Percentiles rank a stretch among this genome's conserved stretches.
Conservation (phyloP, 148 eudicot genomes). For the Amaranthus cruentus region DNA sequence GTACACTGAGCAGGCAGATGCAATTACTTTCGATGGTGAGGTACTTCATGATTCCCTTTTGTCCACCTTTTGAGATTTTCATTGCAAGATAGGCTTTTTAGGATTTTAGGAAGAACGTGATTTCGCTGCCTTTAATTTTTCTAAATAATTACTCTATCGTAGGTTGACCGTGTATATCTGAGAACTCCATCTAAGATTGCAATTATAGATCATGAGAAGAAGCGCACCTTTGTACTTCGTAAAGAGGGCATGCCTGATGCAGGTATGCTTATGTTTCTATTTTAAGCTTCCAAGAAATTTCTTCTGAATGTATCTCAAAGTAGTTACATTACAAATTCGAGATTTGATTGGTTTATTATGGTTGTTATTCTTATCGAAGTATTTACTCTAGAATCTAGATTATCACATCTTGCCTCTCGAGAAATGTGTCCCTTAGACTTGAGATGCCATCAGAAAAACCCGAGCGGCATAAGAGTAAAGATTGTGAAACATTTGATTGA, state of each 20-base stretch:
- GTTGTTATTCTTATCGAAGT: not conserved
- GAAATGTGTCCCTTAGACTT: not conserved
- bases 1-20: constrained; percentile 88
- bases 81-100: not conserved
- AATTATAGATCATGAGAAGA: constrained; percentile 82
- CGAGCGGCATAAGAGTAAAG: not conserved
- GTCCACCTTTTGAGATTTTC: constrained; percentile 6
- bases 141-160: not conserved
- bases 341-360: not conserved
- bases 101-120: not conserved
- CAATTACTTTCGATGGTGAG: constrained; percentile 87
- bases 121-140: not conserved
- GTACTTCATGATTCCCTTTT: constrained; percentile 33
- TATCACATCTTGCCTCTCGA: not conserved
- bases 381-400: not conserved
- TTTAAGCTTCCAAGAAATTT: not conserved
- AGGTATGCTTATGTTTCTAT: constrained; percentile 34
- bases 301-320: not conserved
- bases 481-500: not conserved
- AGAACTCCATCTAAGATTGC: constrained; percentile 82
- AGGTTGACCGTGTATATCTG: constrained; percentile 73
- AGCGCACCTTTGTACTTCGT: constrained; percentile 67
- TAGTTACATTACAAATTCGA: not conserved
- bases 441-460: not conserved
- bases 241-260: constrained; percentile 82